Evolutionary conservation across 23 red algal species (phyloP), one percentile per base, ranked within the genome.

Genomic region (Pyropia yezoensis): DNA sequence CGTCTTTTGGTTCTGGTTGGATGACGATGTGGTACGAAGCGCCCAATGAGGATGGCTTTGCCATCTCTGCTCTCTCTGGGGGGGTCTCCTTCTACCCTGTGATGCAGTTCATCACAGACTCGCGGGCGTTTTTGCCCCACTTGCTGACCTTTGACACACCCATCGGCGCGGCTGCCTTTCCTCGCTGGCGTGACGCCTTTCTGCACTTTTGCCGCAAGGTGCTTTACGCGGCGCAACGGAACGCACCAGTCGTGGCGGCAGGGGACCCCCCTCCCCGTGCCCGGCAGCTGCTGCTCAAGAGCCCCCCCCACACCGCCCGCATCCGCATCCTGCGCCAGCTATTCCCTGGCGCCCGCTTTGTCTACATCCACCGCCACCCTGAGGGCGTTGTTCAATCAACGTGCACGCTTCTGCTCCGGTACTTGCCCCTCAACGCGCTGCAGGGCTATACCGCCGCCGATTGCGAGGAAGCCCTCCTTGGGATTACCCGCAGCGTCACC

Each of bases 271-370:
- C 30, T 6, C 30, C 30, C 30, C 2, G 6, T 1, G 53, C 2
- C 21, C 53, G 53, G n/a, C 53, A 18, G 28, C 60, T 63, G 60
- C 60, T 63, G 17, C 3, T 63, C 60, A 63, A 63, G 28, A 19
- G 17, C 14, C 60, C 60, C 27, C 22, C 17, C 27, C 60, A 2
- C 60, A 63, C 60, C 20, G 60, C 24, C 22, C 60, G 60, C 60
- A 2, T 63, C 14, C 28, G 22, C 24, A 17, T 63, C 17, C 60
- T 63, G 2, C 22, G 28, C 9, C 17, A 16, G 17, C 22, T 63
- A 2, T 63, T 63, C 27, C 22, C 22, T 6, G 2, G 22, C 27
- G 60, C 60, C 22, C 60, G 22, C 17, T 63, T 2, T 63, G 16
- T 24, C 28, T 26, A 29, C 28, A 22, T 63, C 17, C 60, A 63